Evolutionary conservation across 306 rosid genomes (phyloP).

Genomic region (Acmispon strigosus): DNA sequence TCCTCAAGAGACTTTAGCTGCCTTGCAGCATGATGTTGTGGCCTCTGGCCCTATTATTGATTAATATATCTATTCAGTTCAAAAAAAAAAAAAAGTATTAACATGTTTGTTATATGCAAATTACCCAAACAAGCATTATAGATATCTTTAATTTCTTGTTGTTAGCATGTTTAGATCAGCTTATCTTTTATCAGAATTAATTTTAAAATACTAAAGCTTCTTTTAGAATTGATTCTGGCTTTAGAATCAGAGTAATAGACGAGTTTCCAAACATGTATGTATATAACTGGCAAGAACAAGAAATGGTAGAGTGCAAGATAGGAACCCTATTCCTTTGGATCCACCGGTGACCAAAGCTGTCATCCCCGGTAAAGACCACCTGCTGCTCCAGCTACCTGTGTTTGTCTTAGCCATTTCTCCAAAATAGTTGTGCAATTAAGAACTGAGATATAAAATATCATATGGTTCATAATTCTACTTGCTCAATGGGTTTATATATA

Average conservation of each 20-base stretch:
- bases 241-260: neutral
- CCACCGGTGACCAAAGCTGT: conserved; percentile 28
- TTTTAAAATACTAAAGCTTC: no score
- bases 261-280: no score
- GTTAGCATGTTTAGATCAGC: no score
- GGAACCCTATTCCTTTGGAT: conserved; percentile 29
- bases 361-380: conserved; percentile 20
- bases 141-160: neutral
- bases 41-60: no score
- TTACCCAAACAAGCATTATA: neutral
- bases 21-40: no score
- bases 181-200: no score
- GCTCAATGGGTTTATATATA: neutral
- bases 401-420: conserved; percentile 20
- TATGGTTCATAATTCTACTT: neutral
- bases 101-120: no score
- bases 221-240: no score
- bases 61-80: no score
- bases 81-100: no score
- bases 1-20: no score
- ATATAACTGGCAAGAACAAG: neutral
- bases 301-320: neutral
- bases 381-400: neutral
- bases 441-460: neutral
- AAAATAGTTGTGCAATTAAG: neutral